Conservation (phyloP, 1,284 basidiomycete genomes). For the Fomitiporia mediterranea region DNA sequence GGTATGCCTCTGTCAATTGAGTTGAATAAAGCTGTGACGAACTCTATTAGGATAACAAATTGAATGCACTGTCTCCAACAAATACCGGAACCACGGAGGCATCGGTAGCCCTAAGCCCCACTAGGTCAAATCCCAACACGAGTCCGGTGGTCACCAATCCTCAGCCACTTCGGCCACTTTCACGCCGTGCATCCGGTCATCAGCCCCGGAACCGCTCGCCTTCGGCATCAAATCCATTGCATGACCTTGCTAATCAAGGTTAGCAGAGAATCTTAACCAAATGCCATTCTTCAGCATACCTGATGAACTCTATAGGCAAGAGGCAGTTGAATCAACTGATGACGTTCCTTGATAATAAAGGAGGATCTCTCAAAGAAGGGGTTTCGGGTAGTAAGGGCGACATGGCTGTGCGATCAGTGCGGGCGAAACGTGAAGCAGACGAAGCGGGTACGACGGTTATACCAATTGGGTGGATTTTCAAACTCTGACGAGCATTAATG, state of each 20-base stretch:
- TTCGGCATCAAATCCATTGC: slow-evolving; percentile 61
- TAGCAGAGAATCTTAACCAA: slow-evolving; percentile 18
- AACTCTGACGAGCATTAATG: too few relatives aligned
- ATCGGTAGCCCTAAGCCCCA: slow-evolving; percentile 22
- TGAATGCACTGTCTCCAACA: slow-evolving; percentile 21
- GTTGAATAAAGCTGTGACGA: slow-evolving; percentile 12
- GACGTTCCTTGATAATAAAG: slow-evolving; percentile 65
- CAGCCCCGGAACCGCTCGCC: slow-evolving; percentile 65
- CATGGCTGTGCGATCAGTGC: slow-evolving; percentile 66
- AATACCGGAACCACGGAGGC: slow-evolving; percentile 10
- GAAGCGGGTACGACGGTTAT: slow-evolving; percentile 66
- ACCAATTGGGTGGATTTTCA: slow-evolving; percentile 19
- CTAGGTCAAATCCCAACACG: slow-evolving; percentile 32
- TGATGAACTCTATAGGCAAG: slow-evolving; percentile 47
- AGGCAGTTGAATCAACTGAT: slow-evolving; percentile 73
- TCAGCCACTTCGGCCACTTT: slow-evolving; percentile 65
- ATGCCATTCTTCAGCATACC: slow-evolving; percentile 12
- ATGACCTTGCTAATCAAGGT: slow-evolving; percentile 77
- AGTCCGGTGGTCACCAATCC: slow-evolving; percentile 52
- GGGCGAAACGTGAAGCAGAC: slow-evolving; percentile 85
- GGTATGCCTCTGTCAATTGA: slow-evolving; percentile 36
- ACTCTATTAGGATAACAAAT: slow-evolving; percentile 52
- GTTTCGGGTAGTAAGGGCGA: slow-evolving; percentile 53
- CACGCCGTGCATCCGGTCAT: slow-evolving; percentile 66
- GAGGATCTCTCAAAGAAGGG: slow-evolving; percentile 53